Base-by-base conservation (phyloP, 108 stramenopile species). In the Stephanodiscus minutulus region DNA sequence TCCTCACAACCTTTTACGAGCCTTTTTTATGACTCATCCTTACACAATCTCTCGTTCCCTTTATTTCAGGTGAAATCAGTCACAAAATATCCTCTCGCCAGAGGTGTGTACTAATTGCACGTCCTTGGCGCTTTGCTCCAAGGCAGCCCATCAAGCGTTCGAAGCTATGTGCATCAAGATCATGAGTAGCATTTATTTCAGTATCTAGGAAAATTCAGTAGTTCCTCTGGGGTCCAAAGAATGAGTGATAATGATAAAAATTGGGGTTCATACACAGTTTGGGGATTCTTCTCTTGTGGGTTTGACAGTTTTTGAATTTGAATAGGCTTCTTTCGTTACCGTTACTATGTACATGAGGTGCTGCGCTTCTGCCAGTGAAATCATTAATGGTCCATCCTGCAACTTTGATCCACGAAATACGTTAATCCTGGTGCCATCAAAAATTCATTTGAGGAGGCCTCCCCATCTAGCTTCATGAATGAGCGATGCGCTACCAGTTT, bases 201-300 rank as follows among this genome's bases (percentile, higher is more conserved):
- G 54, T 57, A n/a, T n/a, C n/a, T n/a, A 60, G 44, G 58, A 50
- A 55, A 53, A 60, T 13, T 28, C 60, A 43, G 35, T 61, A 72
- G 58, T 58, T 70, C 41, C 25, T 39, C 28, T 13, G 54, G 36
- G 69, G 43, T 24, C 15, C 25, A 57, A 70, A 24, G 58, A 36
- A 60, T 50, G 50, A 35, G 4, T 21, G 55, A 57, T 61, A 72
- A 62, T 63, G 59, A 72, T 62, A 29, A 61, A 61, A 63, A 63
- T 63, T 50, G 57, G 61, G 60, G 70, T 59, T 50, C 44, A 64
- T 52, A 58, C n/a, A 9, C 54, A 39, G 29, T 55, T 8, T 20
- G 44, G 56, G 57, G 56, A 58, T 65, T 29, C 41, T 24, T 58
- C n/a, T n/a, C 39, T 39, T 61, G 39, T 61, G 70, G 70, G 63